These are phyloP conservation scores for Clavariopsis aquatica DNA, from an alignment of 495 filamentous ascomycete genomes.

Conservation along the genomic window DNA sequence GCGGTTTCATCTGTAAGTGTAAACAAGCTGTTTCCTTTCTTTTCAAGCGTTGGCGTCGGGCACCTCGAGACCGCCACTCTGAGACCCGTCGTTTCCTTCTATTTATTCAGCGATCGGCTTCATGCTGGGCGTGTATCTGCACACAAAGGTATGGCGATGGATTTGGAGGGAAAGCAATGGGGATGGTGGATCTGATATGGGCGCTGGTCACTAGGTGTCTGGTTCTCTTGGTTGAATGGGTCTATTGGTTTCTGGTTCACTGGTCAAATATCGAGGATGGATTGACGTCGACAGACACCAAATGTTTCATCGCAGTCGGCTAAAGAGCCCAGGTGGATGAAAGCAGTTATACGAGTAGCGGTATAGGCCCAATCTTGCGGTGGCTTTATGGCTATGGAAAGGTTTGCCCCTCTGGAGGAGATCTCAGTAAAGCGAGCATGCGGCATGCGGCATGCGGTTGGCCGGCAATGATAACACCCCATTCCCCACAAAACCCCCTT, in stretches of 20 bases:
- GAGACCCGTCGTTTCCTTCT: constrained; percentile 1
- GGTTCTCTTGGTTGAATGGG: too few relatives aligned
- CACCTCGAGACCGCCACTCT: background rate
- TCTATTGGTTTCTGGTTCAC: too few relatives aligned
- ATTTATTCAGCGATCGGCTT: background rate
- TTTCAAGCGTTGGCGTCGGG: background rate
- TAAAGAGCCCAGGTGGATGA: background rate
- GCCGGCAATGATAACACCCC: background rate
- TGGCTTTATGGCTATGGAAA: background rate
- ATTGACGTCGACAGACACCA: background rate
- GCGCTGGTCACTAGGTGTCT: too few relatives aligned
- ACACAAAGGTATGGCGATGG: background rate
- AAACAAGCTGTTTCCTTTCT: background rate
- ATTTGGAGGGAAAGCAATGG: background rate
- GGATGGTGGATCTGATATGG: background rate
- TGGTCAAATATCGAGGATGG: background rate
- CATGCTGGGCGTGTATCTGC: background rate
- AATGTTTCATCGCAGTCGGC: background rate
- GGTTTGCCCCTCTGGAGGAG: background rate
- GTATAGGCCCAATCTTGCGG: background rate
- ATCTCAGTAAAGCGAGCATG: background rate
- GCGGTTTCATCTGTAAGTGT: background rate
- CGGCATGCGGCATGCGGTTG: background rate
- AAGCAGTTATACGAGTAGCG: background rate
- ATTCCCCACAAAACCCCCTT: background rate